phyloP scores from a whole-genome alignment of 1,139 yeast genomes.

The Arxiozyma telluris region DNA sequence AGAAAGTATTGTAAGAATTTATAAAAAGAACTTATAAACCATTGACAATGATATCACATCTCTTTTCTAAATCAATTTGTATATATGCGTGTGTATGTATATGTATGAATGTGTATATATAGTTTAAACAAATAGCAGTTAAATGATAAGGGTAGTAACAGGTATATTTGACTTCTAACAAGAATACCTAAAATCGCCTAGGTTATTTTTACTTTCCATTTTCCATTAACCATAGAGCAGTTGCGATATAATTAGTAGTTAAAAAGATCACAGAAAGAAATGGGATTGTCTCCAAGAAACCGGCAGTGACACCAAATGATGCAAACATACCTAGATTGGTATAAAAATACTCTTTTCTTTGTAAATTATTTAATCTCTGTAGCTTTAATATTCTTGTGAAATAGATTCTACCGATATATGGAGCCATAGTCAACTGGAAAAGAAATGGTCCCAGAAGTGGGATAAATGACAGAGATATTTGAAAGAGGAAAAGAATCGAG shows the following conservation, averaged over 20 bases:
- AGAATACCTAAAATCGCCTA: no score
- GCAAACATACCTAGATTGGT: conserved; percentile 23
- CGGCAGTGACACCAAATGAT: conserved; percentile 26
- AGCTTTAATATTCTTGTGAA: conserved; percentile 19
- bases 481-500: conserved; percentile 7
- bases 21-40: not conserved
- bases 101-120: not conserved
- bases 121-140: not conserved
- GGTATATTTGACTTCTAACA: no score
- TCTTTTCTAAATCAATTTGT: not conserved
- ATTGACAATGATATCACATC: no score
- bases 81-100: not conserved
- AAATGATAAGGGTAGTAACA: not conserved
- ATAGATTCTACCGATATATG: conserved; percentile 23
- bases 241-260: conserved; percentile 24
- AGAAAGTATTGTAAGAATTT: not conserved
- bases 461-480: conserved; percentile 19
- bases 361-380: conserved; percentile 18
- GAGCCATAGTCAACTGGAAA: conserved; percentile 21
- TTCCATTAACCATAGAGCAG: conserved; percentile 23
- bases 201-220: not conserved
- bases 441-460: conserved; percentile 27
- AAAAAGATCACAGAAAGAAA: conserved; percentile 24
- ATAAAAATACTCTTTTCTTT: conserved; percentile 19
- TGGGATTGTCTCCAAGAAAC: conserved; percentile 24